Base-by-base conservation (phyloP, 1,139 yeast genomes). In the Blastobotrys malaysiensis region DNA sequence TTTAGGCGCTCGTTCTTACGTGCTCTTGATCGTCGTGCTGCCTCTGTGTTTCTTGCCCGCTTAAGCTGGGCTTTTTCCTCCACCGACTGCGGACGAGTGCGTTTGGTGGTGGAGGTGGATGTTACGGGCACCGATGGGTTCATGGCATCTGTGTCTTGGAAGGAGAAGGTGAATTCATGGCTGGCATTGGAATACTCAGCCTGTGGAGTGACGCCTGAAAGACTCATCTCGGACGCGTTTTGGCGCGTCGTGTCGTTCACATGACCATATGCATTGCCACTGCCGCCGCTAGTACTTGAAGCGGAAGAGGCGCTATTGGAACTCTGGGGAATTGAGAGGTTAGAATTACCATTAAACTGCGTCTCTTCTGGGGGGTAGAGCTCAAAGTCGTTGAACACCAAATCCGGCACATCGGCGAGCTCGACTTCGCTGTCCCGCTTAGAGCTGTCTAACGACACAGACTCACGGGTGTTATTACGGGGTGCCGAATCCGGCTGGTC, bases 1-100 rank as follows among this genome's bases (percentile, higher is more conserved):
- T 75, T 67, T 96, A 91, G 88, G 71, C 97, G 82, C 73, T 90
- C 95, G 83, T 89, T 83, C 76, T 91, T 91, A 70, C 97, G 83
- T 44, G 97, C 97, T 66, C 99, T 80, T 44, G 97, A 90, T 67
- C 98, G 82, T 71, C 98, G 83, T 18, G 99, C 99, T 61, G 98
- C 98, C 71, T 91, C 97, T 21, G 99, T 93, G 77, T 93, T 93
- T 72, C 93, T 84, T 43, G 98, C 98, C 69, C 99, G 84, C 75
- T 91, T 91, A 66, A 88, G 16, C 45, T 36, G 49, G 3, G 57
- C 57, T 27, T 46, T 39, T 21, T 54, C 57, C 69, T 19, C 45
- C 11, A 46, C 26, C 19, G 49, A 22, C 5, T 26, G 31, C 2
- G 44, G 44, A 4, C 20, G 44, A 9, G 9, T 14, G 3, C 20